Evolutionary conservation across 177 flowering plant genomes (phyloP), one percentile per base, ranked within the genome.

Genomic region (Vitis hybrid): DNA sequence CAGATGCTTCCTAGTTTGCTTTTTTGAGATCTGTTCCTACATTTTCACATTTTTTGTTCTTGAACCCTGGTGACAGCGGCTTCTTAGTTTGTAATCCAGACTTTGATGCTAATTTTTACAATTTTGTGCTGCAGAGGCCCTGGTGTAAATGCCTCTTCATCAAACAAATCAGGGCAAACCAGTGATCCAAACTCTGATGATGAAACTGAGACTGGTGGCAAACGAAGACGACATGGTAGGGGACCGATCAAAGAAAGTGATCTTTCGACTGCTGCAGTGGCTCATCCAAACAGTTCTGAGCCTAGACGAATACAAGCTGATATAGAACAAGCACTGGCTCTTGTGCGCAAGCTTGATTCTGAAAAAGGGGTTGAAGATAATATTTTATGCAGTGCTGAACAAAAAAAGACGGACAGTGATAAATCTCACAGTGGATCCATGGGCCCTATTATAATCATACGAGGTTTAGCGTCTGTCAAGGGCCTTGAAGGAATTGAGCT

Each of bases 401-500:
- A 74, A 72, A 90, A 87, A 30, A 90, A 88, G 63, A 64, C 73
- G 69, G 77, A 74, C 56, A 84, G 86, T 61, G 98, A 91, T 21
- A 93, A 86, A 79, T 77, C 88, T 62, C 95, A 89, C 78, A 79
- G 86, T 70, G 85, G 92, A 52, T 92, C 95, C 10, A 79, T 77
- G 73, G 98, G 97, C n/a, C 97, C 98, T 10, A 84, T 96, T 67
- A 75, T 96, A 57, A 91, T 96, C 9, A 79, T 94, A 63, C 80
- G 96, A 48, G 99, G 99, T 30, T 80, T 84, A 72, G 88, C 88
- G 1, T 80, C 98, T 69, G 95, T 93, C 24, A 94, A 89, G 80
- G 99, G 99, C 51, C 86, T 96, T 4, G 99, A 96, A 76, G 99
- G 99, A 11, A 75, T 88, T 75, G 99, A 96, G 79, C 83, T 96